Percentiles rank a stretch among this genome's conserved stretches.
These are phyloP conservation scores for Geotrichum bryndzae DNA, from an alignment of 1,139 yeast species.

Conservation along the genomic window DNA sequence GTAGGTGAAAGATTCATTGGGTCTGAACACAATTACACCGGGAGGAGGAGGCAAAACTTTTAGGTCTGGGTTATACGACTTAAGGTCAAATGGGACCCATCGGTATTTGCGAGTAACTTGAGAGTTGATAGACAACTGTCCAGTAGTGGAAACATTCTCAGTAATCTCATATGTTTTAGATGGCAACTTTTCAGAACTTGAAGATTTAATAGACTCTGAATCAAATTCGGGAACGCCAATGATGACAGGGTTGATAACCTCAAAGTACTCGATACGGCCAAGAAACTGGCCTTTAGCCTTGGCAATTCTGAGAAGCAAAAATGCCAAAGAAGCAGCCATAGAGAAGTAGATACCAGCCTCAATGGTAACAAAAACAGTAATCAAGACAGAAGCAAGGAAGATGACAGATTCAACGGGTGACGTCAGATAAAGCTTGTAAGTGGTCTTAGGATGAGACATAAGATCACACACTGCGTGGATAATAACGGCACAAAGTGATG, in stretches of 20 bases:
- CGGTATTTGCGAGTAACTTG: constrained; percentile 12
- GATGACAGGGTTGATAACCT: constrained; percentile 46
- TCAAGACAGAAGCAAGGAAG: constrained; percentile 67
- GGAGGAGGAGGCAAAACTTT: constrained; percentile 74
- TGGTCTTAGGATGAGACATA: constrained; percentile 62
- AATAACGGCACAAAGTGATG: constrained; percentile 77
- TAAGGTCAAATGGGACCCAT: constrained; percentile 73
- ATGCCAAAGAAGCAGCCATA: constrained; percentile 73
- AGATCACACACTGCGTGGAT: constrained; percentile 92
- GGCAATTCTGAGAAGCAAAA: constrained; percentile 65
- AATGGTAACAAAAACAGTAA: constrained; percentile 75
- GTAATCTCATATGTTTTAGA: background rate
- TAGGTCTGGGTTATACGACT: constrained; percentile 53
- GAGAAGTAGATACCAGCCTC: constrained; percentile 91
- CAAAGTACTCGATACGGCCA: constrained; percentile 52
- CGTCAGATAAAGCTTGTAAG: constrained; percentile 69
- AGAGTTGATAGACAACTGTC: background rate
- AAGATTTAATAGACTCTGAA: background rate
- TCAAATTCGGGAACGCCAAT: background rate
- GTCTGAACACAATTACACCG: constrained; percentile 80
- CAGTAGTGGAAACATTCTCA: background rate
- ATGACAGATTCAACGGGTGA: constrained; percentile 74
- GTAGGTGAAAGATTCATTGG: constrained; percentile 73
- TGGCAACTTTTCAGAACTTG: background rate
- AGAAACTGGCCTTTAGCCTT: constrained; percentile 77